Conservation (phyloP, 1,284 basidiomycete species). For the Microbotryum intermedium region DNA sequence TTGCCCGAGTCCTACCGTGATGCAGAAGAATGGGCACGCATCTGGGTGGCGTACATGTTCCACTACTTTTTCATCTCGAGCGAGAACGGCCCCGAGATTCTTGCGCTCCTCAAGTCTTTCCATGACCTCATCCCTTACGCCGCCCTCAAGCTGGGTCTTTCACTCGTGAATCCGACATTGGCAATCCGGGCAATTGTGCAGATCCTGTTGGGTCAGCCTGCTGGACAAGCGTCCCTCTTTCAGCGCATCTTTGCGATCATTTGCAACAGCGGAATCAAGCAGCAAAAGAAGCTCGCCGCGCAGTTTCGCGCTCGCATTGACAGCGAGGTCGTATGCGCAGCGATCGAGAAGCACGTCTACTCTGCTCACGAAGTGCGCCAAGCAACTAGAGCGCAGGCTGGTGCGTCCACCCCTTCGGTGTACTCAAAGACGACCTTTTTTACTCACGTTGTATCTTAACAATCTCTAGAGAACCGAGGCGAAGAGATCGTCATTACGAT, state of each 20-base stretch:
- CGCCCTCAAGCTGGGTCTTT: conserved; percentile 22
- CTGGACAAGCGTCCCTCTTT: conserved; percentile 23
- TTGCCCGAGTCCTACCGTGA: conserved; percentile 21
- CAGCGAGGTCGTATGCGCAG: conserved; percentile 5
- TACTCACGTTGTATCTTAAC: background rate
- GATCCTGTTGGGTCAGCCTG: conserved; percentile 26
- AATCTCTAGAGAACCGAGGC: background rate
- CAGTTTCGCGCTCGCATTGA: conserved; percentile 12
- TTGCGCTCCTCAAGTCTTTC: conserved; percentile 24
- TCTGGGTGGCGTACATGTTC: conserved; percentile 26
- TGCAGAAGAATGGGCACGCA: conserved; percentile 24
- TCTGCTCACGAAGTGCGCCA: conserved; percentile 15
- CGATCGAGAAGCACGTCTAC: conserved; percentile 17
- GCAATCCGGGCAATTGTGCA: conserved; percentile 25
- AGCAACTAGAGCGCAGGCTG: conserved; percentile 7
- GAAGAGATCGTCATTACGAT: conserved; percentile 28
- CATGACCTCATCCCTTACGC: conserved; percentile 28
- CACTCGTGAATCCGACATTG: conserved; percentile 27
- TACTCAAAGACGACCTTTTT: background rate
- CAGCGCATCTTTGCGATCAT: conserved; percentile 27
- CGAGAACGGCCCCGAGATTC: conserved; percentile 12
- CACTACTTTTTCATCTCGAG: conserved; percentile 27
- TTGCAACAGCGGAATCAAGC: conserved; percentile 16
- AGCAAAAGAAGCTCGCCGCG: conserved; percentile 18
- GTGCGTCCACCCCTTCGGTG: background rate